Evolutionary conservation across 1,139 yeast species (phyloP).

Genomic region (Blastobotrys arbuscula): DNA sequence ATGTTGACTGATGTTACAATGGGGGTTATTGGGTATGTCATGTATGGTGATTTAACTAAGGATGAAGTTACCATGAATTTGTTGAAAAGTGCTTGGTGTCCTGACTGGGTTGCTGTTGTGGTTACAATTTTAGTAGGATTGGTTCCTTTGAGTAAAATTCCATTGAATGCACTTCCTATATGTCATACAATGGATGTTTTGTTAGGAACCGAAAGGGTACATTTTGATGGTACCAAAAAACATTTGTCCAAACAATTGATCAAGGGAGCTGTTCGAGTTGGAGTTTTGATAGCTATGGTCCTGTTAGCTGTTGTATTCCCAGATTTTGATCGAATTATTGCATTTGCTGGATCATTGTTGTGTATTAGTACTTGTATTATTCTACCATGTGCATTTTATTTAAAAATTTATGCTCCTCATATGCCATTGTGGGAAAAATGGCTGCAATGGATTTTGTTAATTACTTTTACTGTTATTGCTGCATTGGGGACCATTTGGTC

Average conservation of each 20-base stretch:
- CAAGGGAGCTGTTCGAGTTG: constrained; percentile 31
- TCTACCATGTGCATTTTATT: constrained; percentile 68
- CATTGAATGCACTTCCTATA: constrained; percentile 82
- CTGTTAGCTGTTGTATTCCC: constrained; percentile 57
- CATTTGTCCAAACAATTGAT: not conserved
- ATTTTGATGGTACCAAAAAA: constrained; percentile 6
- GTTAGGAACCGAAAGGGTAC: constrained; percentile 29
- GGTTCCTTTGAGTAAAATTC: constrained; percentile 83
- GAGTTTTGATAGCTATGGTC: constrained; percentile 42
- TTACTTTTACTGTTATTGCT: constrained; percentile 28
- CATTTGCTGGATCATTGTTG: constrained; percentile 75
- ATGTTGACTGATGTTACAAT: constrained; percentile 65
- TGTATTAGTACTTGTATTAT: constrained; percentile 78
- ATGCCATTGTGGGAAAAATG: constrained; percentile 38
- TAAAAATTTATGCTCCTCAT: constrained; percentile 48
- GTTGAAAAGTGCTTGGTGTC: constrained; percentile 65
- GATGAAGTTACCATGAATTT: constrained; percentile 83
- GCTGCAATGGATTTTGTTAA: constrained; percentile 44
- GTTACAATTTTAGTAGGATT: constrained; percentile 70
- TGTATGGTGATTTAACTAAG: constrained; percentile 72
- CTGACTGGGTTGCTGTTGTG: constrained; percentile 54
- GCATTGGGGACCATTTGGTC: constrained; percentile 33
- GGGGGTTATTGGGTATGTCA: constrained; percentile 75
- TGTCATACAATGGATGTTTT: constrained; percentile 59
- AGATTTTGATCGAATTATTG: constrained; percentile 76